phyloP scores from a whole-genome alignment of 148 eudicot genomes.

The Rhododendron kiyosumense region DNA sequence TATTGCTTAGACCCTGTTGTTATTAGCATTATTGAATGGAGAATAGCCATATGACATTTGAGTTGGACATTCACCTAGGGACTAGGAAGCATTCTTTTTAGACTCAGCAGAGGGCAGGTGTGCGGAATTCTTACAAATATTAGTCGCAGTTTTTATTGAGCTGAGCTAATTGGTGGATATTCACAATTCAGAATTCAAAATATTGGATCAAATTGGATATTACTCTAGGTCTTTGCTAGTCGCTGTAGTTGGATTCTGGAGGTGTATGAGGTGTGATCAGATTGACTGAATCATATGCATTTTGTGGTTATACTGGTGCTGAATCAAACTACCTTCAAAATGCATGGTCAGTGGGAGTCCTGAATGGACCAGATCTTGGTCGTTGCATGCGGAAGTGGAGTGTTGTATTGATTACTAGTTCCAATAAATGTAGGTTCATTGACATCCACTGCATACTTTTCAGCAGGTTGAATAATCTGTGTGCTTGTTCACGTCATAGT shows the following conservation, averaged over 20 bases:
- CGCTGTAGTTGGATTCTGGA: background rate
- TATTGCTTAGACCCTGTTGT: background rate
- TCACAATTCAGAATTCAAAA: background rate
- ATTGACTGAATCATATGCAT: background rate
- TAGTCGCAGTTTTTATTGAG: background rate
- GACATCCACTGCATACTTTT: background rate
- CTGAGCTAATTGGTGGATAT: background rate
- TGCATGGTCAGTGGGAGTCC: background rate
- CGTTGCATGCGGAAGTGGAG: background rate
- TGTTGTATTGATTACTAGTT: background rate
- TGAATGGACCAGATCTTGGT: background rate
- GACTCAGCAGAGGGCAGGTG: background rate
- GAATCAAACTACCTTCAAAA: slow-evolving; percentile 1
- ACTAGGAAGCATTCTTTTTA: background rate
- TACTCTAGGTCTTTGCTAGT: background rate
- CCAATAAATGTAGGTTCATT: background rate
- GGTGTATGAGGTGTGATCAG: background rate
- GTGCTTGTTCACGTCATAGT: background rate
- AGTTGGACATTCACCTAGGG: background rate
- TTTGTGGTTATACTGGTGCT: background rate
- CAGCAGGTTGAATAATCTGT: background rate
- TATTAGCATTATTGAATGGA: background rate
- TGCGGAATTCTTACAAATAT: background rate
- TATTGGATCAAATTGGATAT: background rate
- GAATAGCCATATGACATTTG: background rate